phyloP scores from a whole-genome alignment of 176 grass and related monocot genomes.

The Echinochloa phyllopogon region DNA sequence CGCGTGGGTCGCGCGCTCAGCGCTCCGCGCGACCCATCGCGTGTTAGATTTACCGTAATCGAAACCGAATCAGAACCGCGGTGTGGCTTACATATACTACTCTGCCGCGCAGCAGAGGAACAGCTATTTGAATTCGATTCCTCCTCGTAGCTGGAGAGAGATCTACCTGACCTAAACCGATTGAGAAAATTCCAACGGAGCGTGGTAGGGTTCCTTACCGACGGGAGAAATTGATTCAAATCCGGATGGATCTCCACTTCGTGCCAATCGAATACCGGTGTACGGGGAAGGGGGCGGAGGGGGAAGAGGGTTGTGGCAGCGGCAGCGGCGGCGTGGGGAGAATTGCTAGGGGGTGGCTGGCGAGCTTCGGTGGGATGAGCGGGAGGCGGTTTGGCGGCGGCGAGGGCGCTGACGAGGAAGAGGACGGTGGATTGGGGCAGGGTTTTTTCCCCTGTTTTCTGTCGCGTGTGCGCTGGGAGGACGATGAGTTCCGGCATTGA shows the following conservation, averaged over 20 bases:
- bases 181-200: background rate
- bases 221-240: background rate
- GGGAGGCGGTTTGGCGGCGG: background rate
- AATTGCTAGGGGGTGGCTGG: background rate
- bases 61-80: background rate
- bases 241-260: slow-evolving; percentile 9
- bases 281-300: background rate
- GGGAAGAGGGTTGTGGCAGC: background rate
- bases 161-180: background rate
- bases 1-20: no score
- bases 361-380: background rate
- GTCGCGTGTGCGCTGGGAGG: background rate
- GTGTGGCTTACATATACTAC: background rate
- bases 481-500: background rate
- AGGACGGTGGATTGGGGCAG: background rate
- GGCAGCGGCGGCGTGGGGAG: background rate
- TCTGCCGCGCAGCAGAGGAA: background rate
- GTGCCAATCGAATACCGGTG: background rate
- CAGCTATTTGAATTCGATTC: background rate
- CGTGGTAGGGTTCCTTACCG: slow-evolving; percentile 7
- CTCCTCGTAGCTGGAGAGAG: background rate
- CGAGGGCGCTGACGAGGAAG: background rate
- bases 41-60: no score
- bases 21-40: no score
- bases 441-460: background rate